Base-by-base conservation (phyloP, 108 stramenopile species). In the Pelagomonas calceolata region DNA sequence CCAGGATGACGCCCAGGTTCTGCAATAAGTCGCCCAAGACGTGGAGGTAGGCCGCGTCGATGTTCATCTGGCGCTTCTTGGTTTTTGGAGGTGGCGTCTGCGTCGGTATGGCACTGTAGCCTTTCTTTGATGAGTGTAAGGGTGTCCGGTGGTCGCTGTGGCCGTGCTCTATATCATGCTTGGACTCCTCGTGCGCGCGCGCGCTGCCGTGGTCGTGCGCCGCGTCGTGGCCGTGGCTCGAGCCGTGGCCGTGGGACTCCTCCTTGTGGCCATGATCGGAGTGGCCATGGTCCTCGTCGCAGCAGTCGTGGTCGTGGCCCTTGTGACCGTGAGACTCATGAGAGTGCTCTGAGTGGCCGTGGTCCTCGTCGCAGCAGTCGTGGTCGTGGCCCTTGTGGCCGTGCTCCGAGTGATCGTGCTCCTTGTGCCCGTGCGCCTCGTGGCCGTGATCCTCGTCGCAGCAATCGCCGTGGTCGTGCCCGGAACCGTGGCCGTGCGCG, bases 21-120 rank as follows among this genome's bases (percentile, higher is more conserved):
- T 95, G 94, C 30, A 93, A 85, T 74, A 98, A 80, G 84, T 98
- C 97, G 15, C 88, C 93, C 68, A 96, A 63, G 4, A 92, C 97
- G 74, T 98, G 97, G 63, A 95, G 75, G 78, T 92, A 90, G 5
- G 97, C 95, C 39, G 97, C 97, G 34, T 86, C 81, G 74, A 95
- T 76, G 73, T 92, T 94, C 46, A 96, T 78, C 75, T 93, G 92
- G 29, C 88, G 77, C 35, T 63, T 73, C 32, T 78, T 70, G 37
- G 5, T 43, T 60, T 26, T 32, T 37, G 31, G 46, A 29, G 65
- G 30, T 39, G 32, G 46, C 65, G 30, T 43, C 34, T 66, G 5
- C 26, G 32, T 37, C 33, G 33, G 30, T n/a, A 65, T 18, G 0
- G 60, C 31, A 46, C 68, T 63, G 39, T 73, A 29, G 33, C 34